Conservation (phyloP, 2,329 filamentous ascomycete genomes). For the Microcera coccophila region DNA sequence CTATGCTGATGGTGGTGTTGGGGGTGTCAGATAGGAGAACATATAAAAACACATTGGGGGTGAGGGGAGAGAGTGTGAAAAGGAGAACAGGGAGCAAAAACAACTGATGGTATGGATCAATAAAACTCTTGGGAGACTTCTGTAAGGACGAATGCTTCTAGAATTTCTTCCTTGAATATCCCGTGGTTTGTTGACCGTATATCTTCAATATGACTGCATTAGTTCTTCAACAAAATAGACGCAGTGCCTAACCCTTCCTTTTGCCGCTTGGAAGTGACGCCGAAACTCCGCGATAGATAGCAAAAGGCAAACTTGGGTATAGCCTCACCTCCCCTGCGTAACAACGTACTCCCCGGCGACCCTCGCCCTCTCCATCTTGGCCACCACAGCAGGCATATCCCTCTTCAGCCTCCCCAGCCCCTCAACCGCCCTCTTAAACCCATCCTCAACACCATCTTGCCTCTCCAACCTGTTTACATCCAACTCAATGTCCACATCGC, state of each 20-base stretch:
- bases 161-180: conserved; percentile 10
- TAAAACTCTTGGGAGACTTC: neutral
- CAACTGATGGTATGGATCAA: neutral
- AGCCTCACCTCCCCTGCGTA: conserved; percentile 26
- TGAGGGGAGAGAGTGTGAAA: conserved; percentile 13
- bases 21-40: conserved; percentile 12
- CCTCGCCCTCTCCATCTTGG: conserved; percentile 61
- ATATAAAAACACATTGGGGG: conserved; percentile 11
- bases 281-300: conserved; percentile 5
- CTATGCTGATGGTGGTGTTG: conserved; percentile 1
- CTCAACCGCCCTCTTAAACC: conserved; percentile 46
- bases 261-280: conserved; percentile 3
- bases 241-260: neutral
- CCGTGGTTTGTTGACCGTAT: conserved; percentile 13
- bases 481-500: conserved; percentile 21
- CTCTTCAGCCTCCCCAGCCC: conserved; percentile 52
- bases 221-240: conserved; percentile 4
- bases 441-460: conserved; percentile 41
- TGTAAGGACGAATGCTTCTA: conserved; percentile 4
- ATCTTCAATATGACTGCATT: conserved; percentile 17
- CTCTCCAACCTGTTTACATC: conserved; percentile 40
- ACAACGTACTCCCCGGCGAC: conserved; percentile 57
- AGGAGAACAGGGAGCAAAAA: conserved; percentile 5
- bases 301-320: conserved; percentile 12
- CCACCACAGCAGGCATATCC: conserved; percentile 59